Base-by-base conservation (phyloP, 139 green algal species). In the Closterium sp. region DNA sequence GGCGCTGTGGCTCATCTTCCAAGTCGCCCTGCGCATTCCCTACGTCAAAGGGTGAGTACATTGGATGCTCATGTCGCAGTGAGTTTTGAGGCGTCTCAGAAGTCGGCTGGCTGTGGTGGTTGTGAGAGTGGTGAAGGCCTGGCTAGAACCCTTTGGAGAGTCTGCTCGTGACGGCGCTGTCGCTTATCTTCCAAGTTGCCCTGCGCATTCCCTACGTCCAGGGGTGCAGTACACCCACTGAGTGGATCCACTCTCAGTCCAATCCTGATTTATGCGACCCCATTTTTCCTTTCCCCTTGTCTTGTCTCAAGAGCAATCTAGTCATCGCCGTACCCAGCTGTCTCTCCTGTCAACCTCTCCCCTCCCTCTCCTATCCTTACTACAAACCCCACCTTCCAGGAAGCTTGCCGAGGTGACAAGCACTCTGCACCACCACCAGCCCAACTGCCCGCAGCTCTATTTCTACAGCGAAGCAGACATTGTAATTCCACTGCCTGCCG, bases 391-490 rank as follows among this genome's bases (percentile, higher is more conserved):
- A 69, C 23, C 43, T 69, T 69, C 43, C 43, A 91, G 88, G 83
- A 87, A 87, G 83, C 83, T 94, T 28, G 38, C 6, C 25, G 91
- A 93, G 55, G 55, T 94, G 25, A 93, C 88, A 4, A 86, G 55
- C 5, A 84, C 93, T 34, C 91, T 94, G 34, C 19, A 30, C 3
- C 16, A 91, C 30, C 23, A 89, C 28, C 91, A 94, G 81, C 91
- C 91, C 30, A 25, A n/a, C 21, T 93, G 91, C 43, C 91, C 88
- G 25, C 91, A 94, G 85, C 89, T 94, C 33, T 94, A 94, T 81
- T 94, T 94, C 55, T 94, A 94, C 91, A 94, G 91, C 38, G 85
- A 23, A 25, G 35, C 89, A 7, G 91, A 94, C 85, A 28, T 25
- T 12, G 91, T 94, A 25, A 94, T 94, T 33, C 91, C 91, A 2